Conservation (phyloP, 192 early-diverging fungal genomes). For the Geranomyces variabilis region DNA sequence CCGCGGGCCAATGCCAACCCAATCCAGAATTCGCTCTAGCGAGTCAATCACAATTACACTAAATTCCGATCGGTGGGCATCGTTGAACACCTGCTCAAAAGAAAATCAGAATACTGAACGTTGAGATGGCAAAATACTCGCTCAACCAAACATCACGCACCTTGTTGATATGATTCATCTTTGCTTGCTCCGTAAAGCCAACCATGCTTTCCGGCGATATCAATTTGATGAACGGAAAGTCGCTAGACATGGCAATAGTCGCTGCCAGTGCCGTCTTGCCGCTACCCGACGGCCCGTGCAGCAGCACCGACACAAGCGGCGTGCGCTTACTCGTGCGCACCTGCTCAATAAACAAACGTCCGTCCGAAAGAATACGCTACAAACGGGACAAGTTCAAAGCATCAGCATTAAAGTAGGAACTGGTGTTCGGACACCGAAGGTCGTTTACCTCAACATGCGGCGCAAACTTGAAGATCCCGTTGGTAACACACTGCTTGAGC, state of each 20-base stretch:
- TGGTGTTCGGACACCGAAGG: not conserved
- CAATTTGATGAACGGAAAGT: slow-evolving; percentile 97
- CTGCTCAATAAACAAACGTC: slow-evolving; percentile 60
- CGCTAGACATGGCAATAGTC: slow-evolving; percentile 85
- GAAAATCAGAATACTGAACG: not conserved
- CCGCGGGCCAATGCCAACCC: slow-evolving; percentile 91
- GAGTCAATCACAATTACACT: slow-evolving; percentile 94
- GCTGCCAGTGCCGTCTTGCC: slow-evolving; percentile 97
- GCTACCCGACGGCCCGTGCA: slow-evolving; percentile 82
- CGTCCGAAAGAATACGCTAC: slow-evolving; percentile 59
- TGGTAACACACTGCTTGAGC: slow-evolving; percentile 79
- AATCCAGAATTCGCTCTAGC: slow-evolving; percentile 92
- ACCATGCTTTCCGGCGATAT: slow-evolving; percentile 97
- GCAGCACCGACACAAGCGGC: slow-evolving; percentile 86
- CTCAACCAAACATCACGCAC: slow-evolving; percentile 26
- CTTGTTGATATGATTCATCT: slow-evolving; percentile 86
- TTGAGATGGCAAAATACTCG: not conserved
- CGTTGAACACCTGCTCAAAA: slow-evolving; percentile 75
- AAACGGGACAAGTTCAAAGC: not conserved
- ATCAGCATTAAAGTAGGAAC: too few relatives aligned
- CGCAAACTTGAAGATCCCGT: slow-evolving; percentile 83
- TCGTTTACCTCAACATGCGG: slow-evolving; percentile 56
- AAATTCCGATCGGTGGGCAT: slow-evolving; percentile 94
- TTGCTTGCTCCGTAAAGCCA: slow-evolving; percentile 82
- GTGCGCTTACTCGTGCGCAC: slow-evolving; percentile 80